phyloP scores from a whole-genome alignment of 345 rosid species.

The Nephelium lappaceum region DNA sequence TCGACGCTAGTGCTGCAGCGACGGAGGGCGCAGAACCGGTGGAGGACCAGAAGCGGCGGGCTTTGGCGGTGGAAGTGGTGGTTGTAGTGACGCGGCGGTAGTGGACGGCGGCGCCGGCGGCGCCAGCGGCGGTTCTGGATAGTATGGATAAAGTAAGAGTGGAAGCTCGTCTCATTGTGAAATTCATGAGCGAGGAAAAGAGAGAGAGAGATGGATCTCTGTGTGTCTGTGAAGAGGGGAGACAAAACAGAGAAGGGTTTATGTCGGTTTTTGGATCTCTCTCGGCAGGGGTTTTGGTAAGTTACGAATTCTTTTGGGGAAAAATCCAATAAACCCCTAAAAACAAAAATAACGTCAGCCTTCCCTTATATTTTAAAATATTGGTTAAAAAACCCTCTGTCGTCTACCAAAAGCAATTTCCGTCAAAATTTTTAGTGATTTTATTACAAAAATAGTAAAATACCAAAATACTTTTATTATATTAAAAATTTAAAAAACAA shows the following conservation, averaged over 20 bases:
- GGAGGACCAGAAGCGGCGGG: conserved; percentile 34
- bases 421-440: too few relatives aligned
- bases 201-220: not conserved
- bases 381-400: too few relatives aligned
- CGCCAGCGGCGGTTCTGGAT: conserved; percentile 35
- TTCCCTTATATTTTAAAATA: too few relatives aligned
- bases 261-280: not conserved
- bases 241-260: not conserved
- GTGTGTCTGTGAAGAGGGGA: not conserved
- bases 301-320: too few relatives aligned
- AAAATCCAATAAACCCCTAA: too few relatives aligned
- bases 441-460: too few relatives aligned
- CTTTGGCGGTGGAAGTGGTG: conserved; percentile 30
- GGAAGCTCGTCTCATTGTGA: conserved; percentile 47
- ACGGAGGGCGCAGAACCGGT: conserved; percentile 26
- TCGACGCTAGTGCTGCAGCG: conserved; percentile 37
- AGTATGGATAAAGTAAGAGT: conserved; percentile 34
- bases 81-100: conserved; percentile 35
- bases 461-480: too few relatives aligned
- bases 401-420: too few relatives aligned
- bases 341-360: too few relatives aligned
- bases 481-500: too few relatives aligned
- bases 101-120: conserved; percentile 25
- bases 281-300: not conserved
- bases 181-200: not conserved